These are phyloP conservation scores for Ceratocystis huliohia DNA, from an alignment of 2,329 filamentous ascomycete species.

Conservation along the genomic window DNA sequence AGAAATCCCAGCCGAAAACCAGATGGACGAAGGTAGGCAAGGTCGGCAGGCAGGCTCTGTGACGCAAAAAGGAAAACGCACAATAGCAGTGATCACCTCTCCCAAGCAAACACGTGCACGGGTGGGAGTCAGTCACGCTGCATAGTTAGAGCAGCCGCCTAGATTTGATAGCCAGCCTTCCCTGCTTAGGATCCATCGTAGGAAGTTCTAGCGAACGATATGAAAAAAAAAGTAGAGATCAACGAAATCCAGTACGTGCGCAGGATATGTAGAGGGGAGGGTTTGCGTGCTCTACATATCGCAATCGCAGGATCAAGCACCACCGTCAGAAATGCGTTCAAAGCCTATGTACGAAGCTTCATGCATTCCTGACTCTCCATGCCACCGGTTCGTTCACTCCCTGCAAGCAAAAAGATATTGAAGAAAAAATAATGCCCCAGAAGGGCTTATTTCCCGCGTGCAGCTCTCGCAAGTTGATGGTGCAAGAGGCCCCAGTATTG, in stretches of 20 bases:
- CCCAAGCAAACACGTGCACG: neutral
- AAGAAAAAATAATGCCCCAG: constrained; percentile 16
- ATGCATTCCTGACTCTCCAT: neutral
- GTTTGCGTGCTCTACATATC: neutral
- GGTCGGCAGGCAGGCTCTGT: neutral
- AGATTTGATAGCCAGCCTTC: no score
- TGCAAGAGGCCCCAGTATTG: neutral
- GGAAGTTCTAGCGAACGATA: no score
- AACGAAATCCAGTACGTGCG: no score
- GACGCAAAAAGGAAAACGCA: neutral
- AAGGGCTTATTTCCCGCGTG: constrained; percentile 19
- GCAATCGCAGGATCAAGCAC: neutral
- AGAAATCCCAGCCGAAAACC: neutral
- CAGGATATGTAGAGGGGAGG: neutral
- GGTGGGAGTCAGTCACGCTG: neutral
- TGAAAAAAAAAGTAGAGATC: no score
- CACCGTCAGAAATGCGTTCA: neutral
- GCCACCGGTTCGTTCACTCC: neutral
- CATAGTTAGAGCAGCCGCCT: no score
- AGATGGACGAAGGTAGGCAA: neutral
- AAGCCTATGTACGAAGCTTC: neutral
- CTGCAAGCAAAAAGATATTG: constrained; percentile 2
- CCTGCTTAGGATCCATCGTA: no score
- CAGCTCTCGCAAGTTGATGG: neutral
- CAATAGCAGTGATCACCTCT: neutral